Evolutionary conservation across 23 red algal genomes (phyloP).

Genomic region (Gracilaria caudata): DNA sequence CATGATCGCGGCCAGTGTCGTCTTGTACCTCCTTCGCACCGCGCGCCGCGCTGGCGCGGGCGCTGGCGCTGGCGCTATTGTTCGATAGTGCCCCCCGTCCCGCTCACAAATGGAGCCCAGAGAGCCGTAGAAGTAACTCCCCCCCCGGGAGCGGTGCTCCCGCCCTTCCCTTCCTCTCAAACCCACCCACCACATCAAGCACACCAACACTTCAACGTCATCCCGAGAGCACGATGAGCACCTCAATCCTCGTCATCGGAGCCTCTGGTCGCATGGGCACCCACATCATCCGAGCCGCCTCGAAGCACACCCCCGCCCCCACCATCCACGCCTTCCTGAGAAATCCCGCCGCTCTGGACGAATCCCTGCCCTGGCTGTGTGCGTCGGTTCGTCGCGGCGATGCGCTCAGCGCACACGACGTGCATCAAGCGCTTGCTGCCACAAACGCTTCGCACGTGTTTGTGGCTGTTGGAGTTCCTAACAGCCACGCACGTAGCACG

Average conservation of each 20-base stretch:
- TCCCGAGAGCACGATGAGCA: too few relatives aligned
- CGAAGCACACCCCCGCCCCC: neutral
- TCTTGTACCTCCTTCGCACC: too few relatives aligned
- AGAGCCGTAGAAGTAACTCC: too few relatives aligned
- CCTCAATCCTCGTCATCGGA: slow-evolving; percentile 75
- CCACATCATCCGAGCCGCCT: slow-evolving; percentile 42
- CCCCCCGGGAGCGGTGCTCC: too few relatives aligned
- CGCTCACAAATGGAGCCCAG: too few relatives aligned
- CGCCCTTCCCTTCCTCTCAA: too few relatives aligned
- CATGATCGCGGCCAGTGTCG: too few relatives aligned
- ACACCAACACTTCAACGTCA: too few relatives aligned
- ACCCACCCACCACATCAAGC: too few relatives aligned
- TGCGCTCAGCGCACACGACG: neutral
- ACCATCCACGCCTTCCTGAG: slow-evolving; percentile 30
- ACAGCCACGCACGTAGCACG: slow-evolving; percentile 1
- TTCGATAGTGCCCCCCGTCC: too few relatives aligned
- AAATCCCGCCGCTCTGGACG: slow-evolving; percentile 21
- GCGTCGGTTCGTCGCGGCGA: slow-evolving; percentile 17
- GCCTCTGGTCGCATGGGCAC: slow-evolving; percentile 73
- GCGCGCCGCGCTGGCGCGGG: too few relatives aligned
- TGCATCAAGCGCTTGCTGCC: slow-evolving; percentile 11
- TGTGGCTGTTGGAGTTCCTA: slow-evolving; percentile 20
- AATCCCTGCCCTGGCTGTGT: neutral
- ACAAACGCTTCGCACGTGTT: slow-evolving; percentile 20
- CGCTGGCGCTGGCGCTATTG: too few relatives aligned